These are phyloP conservation scores for Thamnidium elegans DNA, from an alignment of 192 early-diverging fungal species.

Conservation along the genomic window DNA sequence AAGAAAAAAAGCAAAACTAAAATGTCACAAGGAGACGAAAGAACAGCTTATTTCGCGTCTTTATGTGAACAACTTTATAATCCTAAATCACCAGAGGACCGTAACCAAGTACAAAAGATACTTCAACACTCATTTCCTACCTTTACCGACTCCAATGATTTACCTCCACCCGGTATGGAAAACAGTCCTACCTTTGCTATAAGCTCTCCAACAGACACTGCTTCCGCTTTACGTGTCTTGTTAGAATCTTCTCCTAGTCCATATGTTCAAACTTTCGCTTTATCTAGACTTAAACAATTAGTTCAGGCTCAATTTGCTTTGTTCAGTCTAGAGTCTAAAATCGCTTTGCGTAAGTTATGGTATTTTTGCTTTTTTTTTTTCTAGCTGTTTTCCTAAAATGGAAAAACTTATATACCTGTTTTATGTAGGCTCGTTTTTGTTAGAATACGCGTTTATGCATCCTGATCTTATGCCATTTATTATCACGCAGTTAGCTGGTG, in stretches of 20 bases:
- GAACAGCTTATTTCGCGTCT: constrained; percentile 25
- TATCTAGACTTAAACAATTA: constrained; percentile 53
- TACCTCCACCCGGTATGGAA: constrained; percentile 29
- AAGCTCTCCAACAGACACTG: constrained; percentile 56
- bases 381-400: neutral
- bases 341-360: constrained; percentile 29
- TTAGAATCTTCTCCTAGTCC: constrained; percentile 60
- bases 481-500: constrained; percentile 52
- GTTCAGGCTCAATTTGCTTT: constrained; percentile 43
- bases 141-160: constrained; percentile 59
- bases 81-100: constrained; percentile 53
- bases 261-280: constrained; percentile 69
- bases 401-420: constrained; percentile 13
- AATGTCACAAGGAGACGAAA: constrained; percentile 31
- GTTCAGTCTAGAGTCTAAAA: constrained; percentile 30
- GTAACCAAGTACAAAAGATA: constrained; percentile 64
- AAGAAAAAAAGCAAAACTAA: neutral
- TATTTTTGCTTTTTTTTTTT: neutral
- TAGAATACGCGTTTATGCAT: constrained; percentile 55
- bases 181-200: constrained; percentile 30
- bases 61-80: constrained; percentile 66
- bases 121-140: constrained; percentile 81
- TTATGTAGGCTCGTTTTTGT: constrained; percentile 55
- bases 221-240: constrained; percentile 53
- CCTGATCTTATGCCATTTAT: constrained; percentile 59